Conservation (phyloP, 305 asterid genomes). For the Stenogyne calaminthoides region DNA sequence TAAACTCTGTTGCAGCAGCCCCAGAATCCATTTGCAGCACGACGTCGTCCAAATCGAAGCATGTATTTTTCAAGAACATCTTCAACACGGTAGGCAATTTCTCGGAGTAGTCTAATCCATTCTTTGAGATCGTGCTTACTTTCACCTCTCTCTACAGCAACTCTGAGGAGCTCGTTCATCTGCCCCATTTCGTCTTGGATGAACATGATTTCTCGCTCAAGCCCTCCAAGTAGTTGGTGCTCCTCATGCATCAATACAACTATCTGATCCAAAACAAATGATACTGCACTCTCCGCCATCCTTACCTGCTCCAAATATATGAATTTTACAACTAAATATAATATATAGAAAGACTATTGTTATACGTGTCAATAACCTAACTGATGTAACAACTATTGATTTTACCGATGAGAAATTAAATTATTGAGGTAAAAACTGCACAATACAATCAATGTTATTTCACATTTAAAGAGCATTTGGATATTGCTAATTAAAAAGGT, state of each 20-base stretch:
- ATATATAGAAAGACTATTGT: no score
- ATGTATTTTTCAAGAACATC: background rate
- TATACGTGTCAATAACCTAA: no score
- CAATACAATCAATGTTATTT: no score
- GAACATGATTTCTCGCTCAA: background rate
- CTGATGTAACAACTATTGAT: no score
- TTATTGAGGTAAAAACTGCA: no score
- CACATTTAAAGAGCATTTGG: no score
- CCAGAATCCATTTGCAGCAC: no score
- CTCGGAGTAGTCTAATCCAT: background rate
- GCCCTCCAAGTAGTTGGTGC: background rate
- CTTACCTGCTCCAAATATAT: background rate
- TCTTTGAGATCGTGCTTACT: background rate
- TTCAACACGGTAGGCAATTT: background rate
- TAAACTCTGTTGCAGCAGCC: background rate
- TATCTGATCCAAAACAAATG: background rate
- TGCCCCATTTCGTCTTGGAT: conserved; percentile 1
- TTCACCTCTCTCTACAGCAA: background rate
- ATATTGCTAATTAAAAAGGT: no score
- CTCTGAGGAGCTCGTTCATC: background rate
- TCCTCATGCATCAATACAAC: background rate
- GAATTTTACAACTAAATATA: no score
- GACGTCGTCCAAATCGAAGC: background rate
- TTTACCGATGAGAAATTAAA: no score
- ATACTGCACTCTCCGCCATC: background rate